Base-by-base conservation (phyloP, 805 yeast species). In the Spathaspora girioi region DNA sequence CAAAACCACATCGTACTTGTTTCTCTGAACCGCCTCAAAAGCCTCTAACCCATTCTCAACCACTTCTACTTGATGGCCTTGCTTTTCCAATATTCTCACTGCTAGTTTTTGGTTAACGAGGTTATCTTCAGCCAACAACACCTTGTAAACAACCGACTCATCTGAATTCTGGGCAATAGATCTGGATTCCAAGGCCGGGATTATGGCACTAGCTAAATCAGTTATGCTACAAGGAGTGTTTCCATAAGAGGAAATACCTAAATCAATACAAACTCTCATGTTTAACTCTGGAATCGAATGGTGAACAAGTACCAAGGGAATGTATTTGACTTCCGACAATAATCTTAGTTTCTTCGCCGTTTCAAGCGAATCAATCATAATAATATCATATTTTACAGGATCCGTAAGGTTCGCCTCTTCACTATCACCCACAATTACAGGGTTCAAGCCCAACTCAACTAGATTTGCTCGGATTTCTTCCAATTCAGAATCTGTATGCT, bases 11-110 rank as follows among this genome's bases (percentile, higher is more conserved):
- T 89, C 96, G 64, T 84, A 89, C 46, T 78, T 76, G 54, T 78
- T 80, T 56, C 79, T 76, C 64, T 83, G 76, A 44, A 88, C 83
- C 1, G 91, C 92, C 53, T 88, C 89, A 57, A 82, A 79, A 0
- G 96, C 96, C 59, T 89, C 89, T 52, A 80, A 75, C 14, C 97
- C 96, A 67, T 89, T 89, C 64, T 87, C 93, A 6, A 89, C 96
- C 45, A 89, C 96, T 52, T 83, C 84, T 11, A 89, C 92, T 52
- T 79, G 76, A 68, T 89, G 96, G 26, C 93, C 93, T 66, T 87
- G 89, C 67, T 89, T 89, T 65, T 89, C 94, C 50, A 89, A 73
- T 46, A 89, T 89, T 56, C 90, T 77, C 6, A 88, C 96, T 0
- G 96, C 96, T 55, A 89, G 77, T 64, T 89, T 89, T 67, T 89